A percentile compares a stretch with the other conserved stretches of the same genome.
Evolutionary conservation across 2,329 filamentous ascomycete species (phyloP).

Genomic region (Penicillium thymicola): DNA sequence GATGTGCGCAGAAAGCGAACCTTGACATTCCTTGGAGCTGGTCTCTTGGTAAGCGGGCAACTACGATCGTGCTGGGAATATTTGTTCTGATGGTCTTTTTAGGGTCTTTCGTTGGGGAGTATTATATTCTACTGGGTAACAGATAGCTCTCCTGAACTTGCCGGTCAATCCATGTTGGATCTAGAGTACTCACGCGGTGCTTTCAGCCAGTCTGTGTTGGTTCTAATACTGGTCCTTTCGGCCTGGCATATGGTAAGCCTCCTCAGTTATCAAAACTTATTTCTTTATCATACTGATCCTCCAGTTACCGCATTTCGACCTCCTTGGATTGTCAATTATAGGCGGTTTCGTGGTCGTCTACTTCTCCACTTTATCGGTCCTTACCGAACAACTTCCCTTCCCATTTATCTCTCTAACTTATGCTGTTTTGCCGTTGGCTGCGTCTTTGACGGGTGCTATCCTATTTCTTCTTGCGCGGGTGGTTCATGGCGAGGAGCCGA

Average conservation of each 20-base stretch:
- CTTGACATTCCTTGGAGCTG: conserved; percentile 28
- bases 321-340: conserved; percentile 40
- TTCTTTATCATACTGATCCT: conserved; percentile 8
- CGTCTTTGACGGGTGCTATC: conserved; percentile 29
- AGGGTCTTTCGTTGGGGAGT: conserved; percentile 37
- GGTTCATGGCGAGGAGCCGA: conserved; percentile 29
- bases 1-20: conserved; percentile 26
- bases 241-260: conserved; percentile 41
- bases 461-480: conserved; percentile 29
- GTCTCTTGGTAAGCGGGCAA: conserved; percentile 29
- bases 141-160: conserved; percentile 35
- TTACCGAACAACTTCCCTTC: conserved; percentile 33
- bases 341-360: conserved; percentile 35
- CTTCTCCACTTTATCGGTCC: conserved; percentile 30
- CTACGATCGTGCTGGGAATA: not conserved
- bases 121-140: conserved; percentile 36
- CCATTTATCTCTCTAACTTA: conserved; percentile 29
- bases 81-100: conserved; percentile 4
- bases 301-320: conserved; percentile 43
- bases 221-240: conserved; percentile 34
- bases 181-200: conserved; percentile 39
- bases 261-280: not conserved
- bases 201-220: conserved; percentile 34
- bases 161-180: conserved; percentile 40
- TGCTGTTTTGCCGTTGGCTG: conserved; percentile 30